A percentile compares a stretch with the other conserved stretches of the same genome.
Evolutionary conservation across 2,329 filamentous ascomycete genomes (phyloP).

Genomic region (Alternaria ethzedia): DNA sequence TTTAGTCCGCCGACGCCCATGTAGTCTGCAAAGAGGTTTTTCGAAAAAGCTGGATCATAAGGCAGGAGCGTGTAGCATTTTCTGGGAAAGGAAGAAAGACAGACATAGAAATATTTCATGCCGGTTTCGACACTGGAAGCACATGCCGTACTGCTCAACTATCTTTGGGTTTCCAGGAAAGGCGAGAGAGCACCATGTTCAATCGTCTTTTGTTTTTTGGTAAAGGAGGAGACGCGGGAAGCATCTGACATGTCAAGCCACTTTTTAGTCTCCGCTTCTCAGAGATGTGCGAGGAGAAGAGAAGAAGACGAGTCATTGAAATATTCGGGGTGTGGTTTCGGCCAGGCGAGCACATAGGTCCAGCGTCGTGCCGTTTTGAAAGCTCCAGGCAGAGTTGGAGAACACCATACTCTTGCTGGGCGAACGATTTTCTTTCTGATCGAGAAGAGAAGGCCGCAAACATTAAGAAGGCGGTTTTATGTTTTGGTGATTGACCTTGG

Average conservation of each 20-base stretch:
- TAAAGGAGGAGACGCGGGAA: background rate
- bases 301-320: background rate
- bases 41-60: accelerated
- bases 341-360: background rate
- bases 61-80: background rate
- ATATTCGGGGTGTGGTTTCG: accelerated
- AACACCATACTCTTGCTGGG: no score
- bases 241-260: accelerated
- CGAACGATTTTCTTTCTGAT: background rate
- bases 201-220: background rate
- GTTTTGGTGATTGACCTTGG: background rate
- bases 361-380: accelerated
- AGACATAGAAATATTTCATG: no score
- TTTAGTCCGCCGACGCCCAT: background rate
- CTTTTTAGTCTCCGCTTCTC: accelerated
- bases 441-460: background rate
- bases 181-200: background rate
- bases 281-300: background rate
- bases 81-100: background rate
- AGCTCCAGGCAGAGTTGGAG: background rate
- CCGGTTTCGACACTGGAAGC: background rate
- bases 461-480: accelerated
- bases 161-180: background rate
- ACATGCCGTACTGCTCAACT: accelerated
- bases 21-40: background rate